Evolutionary conservation across 768 basidiomycete species (phyloP).

Genomic region (Galerina sulciceps): DNA sequence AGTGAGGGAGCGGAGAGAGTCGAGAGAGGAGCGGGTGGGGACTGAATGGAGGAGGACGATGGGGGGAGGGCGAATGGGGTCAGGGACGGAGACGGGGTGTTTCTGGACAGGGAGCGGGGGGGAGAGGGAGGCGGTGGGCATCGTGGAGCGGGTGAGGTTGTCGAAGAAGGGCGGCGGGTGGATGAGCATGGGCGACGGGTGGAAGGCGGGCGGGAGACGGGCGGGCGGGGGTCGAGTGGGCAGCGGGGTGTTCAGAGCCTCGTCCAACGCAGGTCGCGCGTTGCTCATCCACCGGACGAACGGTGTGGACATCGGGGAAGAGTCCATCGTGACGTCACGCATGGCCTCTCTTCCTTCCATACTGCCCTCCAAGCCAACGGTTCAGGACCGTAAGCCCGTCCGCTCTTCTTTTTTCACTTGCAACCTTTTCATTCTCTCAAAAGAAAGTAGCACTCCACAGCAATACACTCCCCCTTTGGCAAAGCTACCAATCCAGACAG

Average conservation of each 20-base stretch:
- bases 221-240: conserved; percentile 49
- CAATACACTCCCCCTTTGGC: conserved; percentile 51
- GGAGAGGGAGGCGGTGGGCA: conserved; percentile 66
- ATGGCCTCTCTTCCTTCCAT: conserved; percentile 49
- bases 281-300: conserved; percentile 52
- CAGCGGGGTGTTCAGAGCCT: conserved; percentile 37
- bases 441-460: conserved; percentile 59
- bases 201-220: conserved; percentile 41
- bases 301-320: conserved; percentile 21
- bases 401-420: conserved; percentile 9
- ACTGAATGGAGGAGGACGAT: conserved; percentile 43
- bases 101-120: conserved; percentile 31
- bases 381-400: conserved; percentile 51
- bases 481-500: conserved; percentile 68
- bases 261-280: conserved; percentile 18
- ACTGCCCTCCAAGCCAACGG: conserved; percentile 50
- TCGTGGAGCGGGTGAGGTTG: conserved; percentile 59
- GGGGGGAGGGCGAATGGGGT: conserved; percentile 29
- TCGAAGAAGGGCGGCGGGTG: conserved; percentile 58
- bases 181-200: conserved; percentile 33
- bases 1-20: conserved; percentile 55
- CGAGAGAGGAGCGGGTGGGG: conserved; percentile 55
- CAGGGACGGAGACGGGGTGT: conserved; percentile 8
- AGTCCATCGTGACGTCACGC: conserved; percentile 45
- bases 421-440: not conserved